Evolutionary conservation across 2,329 filamentous ascomycete species (phyloP).

Genomic region (Metarhizium robertsii): DNA sequence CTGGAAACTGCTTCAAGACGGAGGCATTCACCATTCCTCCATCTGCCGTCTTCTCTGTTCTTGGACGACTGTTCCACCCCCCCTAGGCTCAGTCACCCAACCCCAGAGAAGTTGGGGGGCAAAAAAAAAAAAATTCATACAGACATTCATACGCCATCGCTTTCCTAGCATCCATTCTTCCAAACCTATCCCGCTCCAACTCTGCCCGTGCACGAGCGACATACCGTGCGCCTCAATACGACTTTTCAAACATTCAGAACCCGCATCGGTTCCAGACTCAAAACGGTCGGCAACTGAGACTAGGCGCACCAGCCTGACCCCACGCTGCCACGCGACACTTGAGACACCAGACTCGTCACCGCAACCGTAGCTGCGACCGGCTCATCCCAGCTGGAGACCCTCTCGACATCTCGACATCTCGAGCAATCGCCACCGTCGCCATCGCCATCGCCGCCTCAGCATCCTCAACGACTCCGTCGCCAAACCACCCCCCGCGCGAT

Average conservation of each 20-base stretch:
- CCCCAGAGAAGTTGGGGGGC: not conserved
- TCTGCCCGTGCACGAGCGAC: not conserved
- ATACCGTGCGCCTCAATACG: not conserved
- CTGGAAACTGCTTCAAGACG: constrained; percentile 34
- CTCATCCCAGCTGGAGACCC: not conserved
- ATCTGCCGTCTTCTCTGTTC: constrained; percentile 37
- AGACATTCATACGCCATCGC: constrained; percentile 1
- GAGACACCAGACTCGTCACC: constrained; percentile 13
- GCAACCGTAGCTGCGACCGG: constrained; percentile 4
- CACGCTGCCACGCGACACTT: constrained; percentile 18
- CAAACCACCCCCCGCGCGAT: constrained; percentile 32
- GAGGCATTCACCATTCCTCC: constrained; percentile 36
- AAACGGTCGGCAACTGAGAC: constrained; percentile 8
- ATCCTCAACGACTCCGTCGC: constrained; percentile 4
- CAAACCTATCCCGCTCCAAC: not conserved
- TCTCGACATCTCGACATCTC: not conserved
- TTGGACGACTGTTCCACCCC: constrained; percentile 43
- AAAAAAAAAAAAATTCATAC: not conserved
- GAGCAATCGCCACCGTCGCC: not conserved
- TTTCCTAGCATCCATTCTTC: not conserved
- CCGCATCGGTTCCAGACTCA: not conserved
- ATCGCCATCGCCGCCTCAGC: constrained; percentile 9
- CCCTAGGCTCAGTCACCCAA: constrained; percentile 29
- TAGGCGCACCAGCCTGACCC: constrained; percentile 9
- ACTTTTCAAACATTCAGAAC: not conserved